Conservation (phyloP, 164 flowering plant species). For the Litsea cubeba region DNA sequence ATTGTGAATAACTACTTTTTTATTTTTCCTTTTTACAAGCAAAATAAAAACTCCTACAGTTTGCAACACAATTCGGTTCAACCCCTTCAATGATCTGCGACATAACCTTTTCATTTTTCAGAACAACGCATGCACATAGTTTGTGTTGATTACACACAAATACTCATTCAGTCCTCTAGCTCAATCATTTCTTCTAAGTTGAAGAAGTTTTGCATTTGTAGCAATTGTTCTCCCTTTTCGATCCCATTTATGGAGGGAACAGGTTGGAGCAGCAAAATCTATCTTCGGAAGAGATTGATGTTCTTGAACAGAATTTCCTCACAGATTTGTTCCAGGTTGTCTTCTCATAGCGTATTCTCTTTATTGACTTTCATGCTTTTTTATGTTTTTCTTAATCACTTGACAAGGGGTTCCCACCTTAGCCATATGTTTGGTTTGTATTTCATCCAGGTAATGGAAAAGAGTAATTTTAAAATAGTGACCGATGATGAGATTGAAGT, state of each 20-base stretch:
- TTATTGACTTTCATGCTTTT: neutral
- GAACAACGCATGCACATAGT: neutral
- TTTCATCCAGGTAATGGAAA: conserved; percentile 69
- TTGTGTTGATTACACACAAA: neutral
- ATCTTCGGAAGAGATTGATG: conserved; percentile 61
- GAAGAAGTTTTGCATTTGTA: conserved; percentile 26
- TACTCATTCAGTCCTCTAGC: neutral
- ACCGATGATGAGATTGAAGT: conserved; percentile 79
- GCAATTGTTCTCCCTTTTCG: conserved; percentile 92
- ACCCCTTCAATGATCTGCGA: too few species aligned
- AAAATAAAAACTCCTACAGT: too few species aligned
- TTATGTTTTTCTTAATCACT: too few species aligned
- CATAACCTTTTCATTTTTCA: too few species aligned
- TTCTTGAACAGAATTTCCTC: conserved; percentile 87
- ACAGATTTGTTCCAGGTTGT: conserved; percentile 69
- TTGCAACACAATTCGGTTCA: too few species aligned
- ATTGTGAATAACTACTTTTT: too few species aligned
- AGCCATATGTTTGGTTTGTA: neutral
- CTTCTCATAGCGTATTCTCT: neutral
- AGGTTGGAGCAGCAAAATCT: conserved; percentile 78
- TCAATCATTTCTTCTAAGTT: neutral
- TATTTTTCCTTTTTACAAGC: too few species aligned
- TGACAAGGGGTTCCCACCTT: too few species aligned
- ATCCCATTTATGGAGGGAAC: conserved; percentile 69
- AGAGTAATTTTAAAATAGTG: conserved; percentile 85